These are phyloP conservation scores for Toxicodendron radicans DNA, from an alignment of 345 rosid genomes.

Conservation along the genomic window DNA sequence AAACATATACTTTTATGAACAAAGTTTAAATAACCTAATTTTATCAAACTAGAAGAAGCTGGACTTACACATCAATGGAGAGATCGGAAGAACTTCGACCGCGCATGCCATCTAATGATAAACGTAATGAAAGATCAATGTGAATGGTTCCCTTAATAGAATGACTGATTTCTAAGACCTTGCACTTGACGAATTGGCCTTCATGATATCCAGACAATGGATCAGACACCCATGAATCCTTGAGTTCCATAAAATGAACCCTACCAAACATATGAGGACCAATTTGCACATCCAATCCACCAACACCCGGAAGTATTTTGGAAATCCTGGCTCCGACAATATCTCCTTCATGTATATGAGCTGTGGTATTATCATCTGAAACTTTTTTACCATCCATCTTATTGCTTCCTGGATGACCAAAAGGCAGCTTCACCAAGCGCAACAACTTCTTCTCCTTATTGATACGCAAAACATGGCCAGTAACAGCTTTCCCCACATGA, in stretches of 20 bases:
- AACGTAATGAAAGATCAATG: conserved; percentile 73
- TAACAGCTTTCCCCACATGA: conserved; percentile 62
- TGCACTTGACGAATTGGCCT: conserved; percentile 92
- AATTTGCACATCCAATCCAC: conserved; percentile 86
- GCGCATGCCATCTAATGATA: conserved; percentile 61
- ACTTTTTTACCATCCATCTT: conserved; percentile 25
- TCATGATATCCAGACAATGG: conserved; percentile 71
- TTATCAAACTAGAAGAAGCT: not conserved
- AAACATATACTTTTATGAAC: not conserved
- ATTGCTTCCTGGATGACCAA: conserved; percentile 31
- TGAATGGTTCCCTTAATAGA: conserved; percentile 64
- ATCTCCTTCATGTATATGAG: conserved; percentile 75
- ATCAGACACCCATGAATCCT: conserved; percentile 63
- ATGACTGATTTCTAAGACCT: conserved; percentile 73
- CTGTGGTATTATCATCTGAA: conserved; percentile 35
- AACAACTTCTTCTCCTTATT: conserved; percentile 65
- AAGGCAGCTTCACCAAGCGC: conserved; percentile 67
- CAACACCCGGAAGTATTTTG: conserved; percentile 68
- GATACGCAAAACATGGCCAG: conserved; percentile 60
- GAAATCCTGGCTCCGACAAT: conserved; percentile 83
- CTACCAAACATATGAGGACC: conserved; percentile 78
- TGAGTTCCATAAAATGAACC: conserved; percentile 86
- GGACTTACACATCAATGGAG: conserved; percentile 48
- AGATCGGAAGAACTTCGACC: conserved; percentile 36
- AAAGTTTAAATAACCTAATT: not conserved